Conservation (phyloP, 768 basidiomycete species). For the Kwoniella dejecticola region DNA sequence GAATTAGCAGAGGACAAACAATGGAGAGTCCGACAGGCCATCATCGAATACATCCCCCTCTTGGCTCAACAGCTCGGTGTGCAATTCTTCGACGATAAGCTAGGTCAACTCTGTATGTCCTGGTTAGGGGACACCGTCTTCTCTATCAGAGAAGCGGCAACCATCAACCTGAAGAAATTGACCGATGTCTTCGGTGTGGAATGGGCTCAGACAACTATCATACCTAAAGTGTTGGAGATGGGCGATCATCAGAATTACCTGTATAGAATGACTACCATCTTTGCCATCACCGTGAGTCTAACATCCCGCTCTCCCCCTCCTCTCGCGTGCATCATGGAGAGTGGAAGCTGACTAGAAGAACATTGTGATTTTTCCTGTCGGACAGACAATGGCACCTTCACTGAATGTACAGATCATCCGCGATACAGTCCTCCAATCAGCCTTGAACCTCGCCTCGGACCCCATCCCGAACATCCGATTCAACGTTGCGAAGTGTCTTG, state of each 20-base stretch:
- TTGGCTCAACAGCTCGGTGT: conserved; percentile 97
- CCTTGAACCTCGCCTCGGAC: conserved; percentile 79
- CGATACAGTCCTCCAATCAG: conserved; percentile 72
- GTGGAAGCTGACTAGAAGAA: too few relatives aligned
- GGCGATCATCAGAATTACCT: conserved; percentile 95
- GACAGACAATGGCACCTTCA: conserved; percentile 89
- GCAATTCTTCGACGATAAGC: conserved; percentile 95
- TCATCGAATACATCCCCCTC: conserved; percentile 98
- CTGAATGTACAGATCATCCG: conserved; percentile 80
- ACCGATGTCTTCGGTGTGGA: conserved; percentile 98
- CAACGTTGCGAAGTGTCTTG: conserved; percentile 94
- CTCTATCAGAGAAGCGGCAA: conserved; percentile 98
- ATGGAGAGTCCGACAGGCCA: conserved; percentile 98
- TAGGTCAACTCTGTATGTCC: conserved; percentile 95
- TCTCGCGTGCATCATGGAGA: background rate
- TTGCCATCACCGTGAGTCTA: conserved; percentile 87
- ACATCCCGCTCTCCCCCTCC: background rate
- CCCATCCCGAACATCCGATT: conserved; percentile 99
- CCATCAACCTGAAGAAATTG: conserved; percentile 91
- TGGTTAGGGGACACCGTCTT: conserved; percentile 99
- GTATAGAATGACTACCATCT: conserved; percentile 97
- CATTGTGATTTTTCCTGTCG: too few relatives aligned
- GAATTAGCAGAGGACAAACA: conserved; percentile 99
- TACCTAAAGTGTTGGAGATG: conserved; percentile 97
- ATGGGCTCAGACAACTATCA: conserved; percentile 90